phyloP scores from a whole-genome alignment of 305 asterid genomes.

The Fraxinus ornus region DNA sequence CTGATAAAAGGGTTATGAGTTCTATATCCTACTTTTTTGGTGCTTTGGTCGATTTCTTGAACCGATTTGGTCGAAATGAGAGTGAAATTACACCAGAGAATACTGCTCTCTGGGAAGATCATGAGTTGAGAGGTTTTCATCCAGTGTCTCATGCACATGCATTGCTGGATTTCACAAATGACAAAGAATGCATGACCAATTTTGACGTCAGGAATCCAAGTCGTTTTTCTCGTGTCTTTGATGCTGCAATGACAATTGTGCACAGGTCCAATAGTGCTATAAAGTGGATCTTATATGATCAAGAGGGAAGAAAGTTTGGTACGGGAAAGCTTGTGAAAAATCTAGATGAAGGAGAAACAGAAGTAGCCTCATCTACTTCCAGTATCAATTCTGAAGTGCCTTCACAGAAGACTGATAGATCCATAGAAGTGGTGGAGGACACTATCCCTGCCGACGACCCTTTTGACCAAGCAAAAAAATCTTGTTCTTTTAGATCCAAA shows the following conservation, averaged over 20 bases:
- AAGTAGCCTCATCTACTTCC: slow-evolving; percentile 25
- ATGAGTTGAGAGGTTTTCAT: slow-evolving; percentile 72
- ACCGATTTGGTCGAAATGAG: slow-evolving; percentile 35
- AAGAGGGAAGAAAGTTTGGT: slow-evolving; percentile 25
- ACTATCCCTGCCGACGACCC: not conserved
- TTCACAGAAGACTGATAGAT: slow-evolving; percentile 14
- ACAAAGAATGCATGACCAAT: slow-evolving; percentile 39
- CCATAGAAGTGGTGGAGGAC: slow-evolving; percentile 6
- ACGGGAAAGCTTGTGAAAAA: slow-evolving; percentile 8
- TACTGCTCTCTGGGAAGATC: slow-evolving; percentile 85
- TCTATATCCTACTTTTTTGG: slow-evolving; percentile 57
- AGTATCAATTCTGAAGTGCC: slow-evolving; percentile 20
- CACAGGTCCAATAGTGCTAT: slow-evolving; percentile 22
- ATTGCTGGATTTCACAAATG: slow-evolving; percentile 51
- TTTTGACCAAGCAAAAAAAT: not conserved
- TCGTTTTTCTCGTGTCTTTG: slow-evolving; percentile 51
- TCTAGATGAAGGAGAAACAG: slow-evolving; percentile 19
- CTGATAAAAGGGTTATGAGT: slow-evolving; percentile 53
- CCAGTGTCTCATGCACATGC: slow-evolving; percentile 53
- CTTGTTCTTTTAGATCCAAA: not conserved
- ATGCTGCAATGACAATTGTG: slow-evolving; percentile 43
- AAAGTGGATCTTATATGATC: slow-evolving; percentile 34
- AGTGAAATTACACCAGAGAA: slow-evolving; percentile 22
- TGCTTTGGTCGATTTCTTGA: slow-evolving; percentile 53
- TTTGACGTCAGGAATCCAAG: slow-evolving; percentile 24